These are phyloP conservation scores for Phylloboletellus chloephorus DNA, from an alignment of 1,284 basidiomycete species.

Conservation along the genomic window DNA sequence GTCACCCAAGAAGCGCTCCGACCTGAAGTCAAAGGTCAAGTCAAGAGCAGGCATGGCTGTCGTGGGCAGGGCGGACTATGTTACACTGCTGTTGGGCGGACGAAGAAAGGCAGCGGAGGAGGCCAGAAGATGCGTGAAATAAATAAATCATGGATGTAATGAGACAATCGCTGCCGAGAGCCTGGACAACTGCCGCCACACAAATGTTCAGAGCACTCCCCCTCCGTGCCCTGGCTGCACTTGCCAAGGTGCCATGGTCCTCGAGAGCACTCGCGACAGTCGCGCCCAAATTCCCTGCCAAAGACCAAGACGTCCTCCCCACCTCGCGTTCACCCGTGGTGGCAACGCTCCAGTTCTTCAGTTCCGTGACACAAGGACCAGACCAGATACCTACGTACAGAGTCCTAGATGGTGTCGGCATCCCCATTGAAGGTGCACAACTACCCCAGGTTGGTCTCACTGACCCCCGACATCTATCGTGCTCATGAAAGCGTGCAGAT, in stretches of 20 bases:
- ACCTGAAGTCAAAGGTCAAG: constrained; percentile 39
- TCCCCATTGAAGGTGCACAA: constrained; percentile 64
- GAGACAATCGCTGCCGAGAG: constrained; percentile 14
- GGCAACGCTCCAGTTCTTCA: constrained; percentile 68
- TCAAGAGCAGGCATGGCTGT: constrained; percentile 36
- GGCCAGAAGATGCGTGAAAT: constrained; percentile 49
- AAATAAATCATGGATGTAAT: constrained; percentile 16
- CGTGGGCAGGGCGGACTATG: constrained; percentile 72
- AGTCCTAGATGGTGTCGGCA: constrained; percentile 73
- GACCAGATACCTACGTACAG: constrained; percentile 76
- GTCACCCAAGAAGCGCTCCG: constrained; percentile 41
- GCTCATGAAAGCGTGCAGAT: constrained; percentile 44
- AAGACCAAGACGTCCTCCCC: constrained; percentile 46
- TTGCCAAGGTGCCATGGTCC: constrained; percentile 4
- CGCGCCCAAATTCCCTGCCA: constrained; percentile 21
- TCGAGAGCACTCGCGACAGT: constrained; percentile 22
- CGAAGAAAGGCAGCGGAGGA: constrained; percentile 58
- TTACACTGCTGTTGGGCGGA: constrained; percentile 65
- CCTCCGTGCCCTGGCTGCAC: no score
- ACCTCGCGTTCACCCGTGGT: constrained; percentile 63
- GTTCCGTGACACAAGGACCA: constrained; percentile 57
- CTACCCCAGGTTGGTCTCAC: constrained; percentile 58
- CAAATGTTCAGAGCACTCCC: constrained; percentile 15
- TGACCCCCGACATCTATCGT: not conserved
- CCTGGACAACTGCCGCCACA: constrained; percentile 3